Evolutionary conservation across 495 filamentous ascomycete genomes (phyloP).

Genomic region (Penicillium cataractarum): DNA sequence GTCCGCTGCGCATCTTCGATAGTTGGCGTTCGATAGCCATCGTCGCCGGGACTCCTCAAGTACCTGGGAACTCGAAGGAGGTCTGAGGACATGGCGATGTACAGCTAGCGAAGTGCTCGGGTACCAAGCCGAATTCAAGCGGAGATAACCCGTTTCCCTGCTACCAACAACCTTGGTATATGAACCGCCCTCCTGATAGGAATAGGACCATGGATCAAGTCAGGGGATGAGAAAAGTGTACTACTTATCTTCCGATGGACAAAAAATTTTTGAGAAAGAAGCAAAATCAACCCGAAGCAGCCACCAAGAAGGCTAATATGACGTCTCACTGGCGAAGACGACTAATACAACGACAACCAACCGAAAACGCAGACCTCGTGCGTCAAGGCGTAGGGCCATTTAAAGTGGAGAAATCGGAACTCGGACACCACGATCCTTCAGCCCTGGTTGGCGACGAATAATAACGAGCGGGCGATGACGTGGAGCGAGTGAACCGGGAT

Average conservation of each 20-base stretch:
- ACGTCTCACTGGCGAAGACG: not conserved
- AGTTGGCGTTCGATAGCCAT: constrained; percentile 55
- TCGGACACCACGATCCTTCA: constrained; percentile 3
- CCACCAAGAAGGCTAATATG: not conserved
- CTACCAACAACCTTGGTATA: not conserved
- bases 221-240: not conserved
- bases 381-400: not conserved
- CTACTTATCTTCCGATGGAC: not conserved
- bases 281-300: not conserved
- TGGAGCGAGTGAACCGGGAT: not conserved
- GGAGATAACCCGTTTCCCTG: not conserved
- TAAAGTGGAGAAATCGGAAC: not conserved
- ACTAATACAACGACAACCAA: not conserved
- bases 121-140: not conserved
- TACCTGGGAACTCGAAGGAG: constrained; percentile 39
- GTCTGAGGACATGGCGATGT: constrained; percentile 26
- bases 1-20: constrained; percentile 49
- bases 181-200: not conserved
- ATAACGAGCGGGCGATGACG: constrained; percentile 6
- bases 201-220: constrained; percentile 1
- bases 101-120: not conserved
- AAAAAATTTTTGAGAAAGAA: not conserved
- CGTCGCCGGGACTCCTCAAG: constrained; percentile 46
- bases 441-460: constrained; percentile 1
- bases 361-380: not conserved